Percentiles rank a stretch among this genome's conserved stretches.
phyloP scores from a whole-genome alignment of 208 protist genomes.

The Leishmania tarentolae region DNA sequence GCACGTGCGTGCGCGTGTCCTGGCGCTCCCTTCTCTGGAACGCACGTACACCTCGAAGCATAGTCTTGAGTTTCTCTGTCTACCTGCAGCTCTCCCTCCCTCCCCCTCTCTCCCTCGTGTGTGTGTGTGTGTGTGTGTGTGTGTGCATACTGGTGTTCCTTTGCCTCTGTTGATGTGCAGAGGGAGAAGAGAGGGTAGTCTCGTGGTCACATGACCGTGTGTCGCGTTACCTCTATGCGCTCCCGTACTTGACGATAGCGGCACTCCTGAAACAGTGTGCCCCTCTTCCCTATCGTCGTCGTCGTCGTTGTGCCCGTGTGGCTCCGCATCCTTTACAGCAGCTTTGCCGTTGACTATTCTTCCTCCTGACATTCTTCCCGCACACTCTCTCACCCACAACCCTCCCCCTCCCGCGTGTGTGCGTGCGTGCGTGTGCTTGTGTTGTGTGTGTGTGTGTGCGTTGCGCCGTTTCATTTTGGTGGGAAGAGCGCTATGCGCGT shows the following conservation, averaged over 20 bases:
- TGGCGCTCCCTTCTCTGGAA: too few species aligned
- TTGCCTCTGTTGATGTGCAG: neutral
- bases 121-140: neutral
- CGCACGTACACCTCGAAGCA: neutral
- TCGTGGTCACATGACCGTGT: neutral
- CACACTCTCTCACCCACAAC: too few species aligned
- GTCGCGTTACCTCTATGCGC: neutral
- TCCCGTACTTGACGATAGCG: neutral
- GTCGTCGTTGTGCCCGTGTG: neutral
- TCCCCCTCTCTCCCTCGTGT: neutral
- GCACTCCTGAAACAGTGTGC: neutral
- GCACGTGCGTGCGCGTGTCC: too few species aligned
- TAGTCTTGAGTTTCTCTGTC: neutral
- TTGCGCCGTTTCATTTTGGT: neutral
- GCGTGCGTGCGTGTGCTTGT: neutral
- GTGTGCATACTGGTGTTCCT: neutral
- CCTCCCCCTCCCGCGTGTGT: too few species aligned
- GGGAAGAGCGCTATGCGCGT: neutral
- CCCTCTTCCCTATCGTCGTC: neutral
- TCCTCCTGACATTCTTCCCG: too few species aligned
- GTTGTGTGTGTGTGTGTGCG: slow-evolving; percentile 2
- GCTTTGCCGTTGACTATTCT: too few species aligned
- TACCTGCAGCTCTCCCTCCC: neutral
- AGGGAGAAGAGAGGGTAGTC: neutral
- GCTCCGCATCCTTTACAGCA: too few species aligned